phyloP scores from a whole-genome alignment of 306 rosid species.

The Ziziphus jujuba region DNA sequence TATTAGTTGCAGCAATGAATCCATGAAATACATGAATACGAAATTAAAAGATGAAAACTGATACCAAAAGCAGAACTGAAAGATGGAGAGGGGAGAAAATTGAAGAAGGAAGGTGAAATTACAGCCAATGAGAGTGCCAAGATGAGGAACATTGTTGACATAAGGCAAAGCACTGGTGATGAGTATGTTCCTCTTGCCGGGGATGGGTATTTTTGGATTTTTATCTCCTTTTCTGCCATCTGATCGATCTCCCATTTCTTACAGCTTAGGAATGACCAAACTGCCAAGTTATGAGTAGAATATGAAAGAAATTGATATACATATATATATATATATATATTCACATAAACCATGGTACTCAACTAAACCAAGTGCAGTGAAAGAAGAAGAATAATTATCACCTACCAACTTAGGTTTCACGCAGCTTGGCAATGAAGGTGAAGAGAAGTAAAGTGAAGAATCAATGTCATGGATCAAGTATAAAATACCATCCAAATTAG shows the following conservation, averaged over 20 bases:
- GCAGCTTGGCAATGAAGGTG: not conserved
- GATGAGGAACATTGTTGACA: slow-evolving; percentile 80
- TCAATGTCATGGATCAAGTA: too few relatives aligned
- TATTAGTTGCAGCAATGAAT: not conserved
- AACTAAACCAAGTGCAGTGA: not conserved
- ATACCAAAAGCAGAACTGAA: not conserved
- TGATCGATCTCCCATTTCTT: slow-evolving; percentile 13
- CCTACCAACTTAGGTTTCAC: not conserved
- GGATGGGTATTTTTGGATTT: slow-evolving; percentile 48
- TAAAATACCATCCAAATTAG: too few relatives aligned
- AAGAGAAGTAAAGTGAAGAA: not conserved
- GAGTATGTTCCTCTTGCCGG: slow-evolving; percentile 72
- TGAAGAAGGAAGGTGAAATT: not conserved
- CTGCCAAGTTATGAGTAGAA: not conserved
- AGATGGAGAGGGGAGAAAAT: not conserved
- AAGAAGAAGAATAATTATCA: not conserved
- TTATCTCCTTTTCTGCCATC: slow-evolving; percentile 7
- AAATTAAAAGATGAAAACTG: not conserved
- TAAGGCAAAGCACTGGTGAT: slow-evolving; percentile 80
- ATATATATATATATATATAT: not conserved
- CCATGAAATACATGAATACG: not conserved
- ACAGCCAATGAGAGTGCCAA: slow-evolving; percentile 75
- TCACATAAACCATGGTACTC: too few relatives aligned
- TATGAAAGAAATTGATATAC: not conserved
- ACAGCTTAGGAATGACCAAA: not conserved